Conservation (phyloP, 305 asterid species). For the Fraxinus platypoda region DNA sequence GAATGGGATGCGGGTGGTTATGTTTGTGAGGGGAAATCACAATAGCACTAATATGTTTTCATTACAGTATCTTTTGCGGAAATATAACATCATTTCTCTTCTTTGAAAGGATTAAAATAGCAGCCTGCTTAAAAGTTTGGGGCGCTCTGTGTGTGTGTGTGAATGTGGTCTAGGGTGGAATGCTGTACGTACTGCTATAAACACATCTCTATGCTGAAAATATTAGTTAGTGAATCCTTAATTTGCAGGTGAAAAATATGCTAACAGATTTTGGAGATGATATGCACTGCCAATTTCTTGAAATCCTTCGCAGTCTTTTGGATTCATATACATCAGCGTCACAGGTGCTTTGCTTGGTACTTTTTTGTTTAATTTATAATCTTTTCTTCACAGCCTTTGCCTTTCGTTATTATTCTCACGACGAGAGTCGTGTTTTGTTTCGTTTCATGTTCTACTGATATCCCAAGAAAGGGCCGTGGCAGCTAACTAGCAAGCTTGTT, state of each 20-base stretch:
- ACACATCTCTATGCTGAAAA: background rate
- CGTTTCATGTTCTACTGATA: slow-evolving; percentile 6
- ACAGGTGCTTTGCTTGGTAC: slow-evolving; percentile 48
- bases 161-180: background rate
- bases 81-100: background rate
- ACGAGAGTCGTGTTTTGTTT: background rate
- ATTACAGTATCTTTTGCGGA: background rate
- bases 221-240: slow-evolving; percentile 6
- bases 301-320: slow-evolving; percentile 92
- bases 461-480: slow-evolving; percentile 7
- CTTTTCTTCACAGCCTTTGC: slow-evolving; percentile 7
- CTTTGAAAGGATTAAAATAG: background rate
- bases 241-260: slow-evolving; percentile 84
- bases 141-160: background rate
- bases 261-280: slow-evolving; percentile 89
- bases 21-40: background rate
- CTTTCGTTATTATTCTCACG: slow-evolving; percentile 8
- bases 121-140: background rate
- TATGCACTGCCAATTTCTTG: slow-evolving; percentile 98
- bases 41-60: background rate
- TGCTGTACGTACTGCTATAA: background rate
- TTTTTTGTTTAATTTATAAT: background rate
- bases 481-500: slow-evolving; percentile 8
- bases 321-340: slow-evolving; percentile 70
- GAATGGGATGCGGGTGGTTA: background rate